These are phyloP conservation scores for Botrytis elliptica DNA, from an alignment of 2,329 filamentous ascomycete genomes.

Conservation along the genomic window DNA sequence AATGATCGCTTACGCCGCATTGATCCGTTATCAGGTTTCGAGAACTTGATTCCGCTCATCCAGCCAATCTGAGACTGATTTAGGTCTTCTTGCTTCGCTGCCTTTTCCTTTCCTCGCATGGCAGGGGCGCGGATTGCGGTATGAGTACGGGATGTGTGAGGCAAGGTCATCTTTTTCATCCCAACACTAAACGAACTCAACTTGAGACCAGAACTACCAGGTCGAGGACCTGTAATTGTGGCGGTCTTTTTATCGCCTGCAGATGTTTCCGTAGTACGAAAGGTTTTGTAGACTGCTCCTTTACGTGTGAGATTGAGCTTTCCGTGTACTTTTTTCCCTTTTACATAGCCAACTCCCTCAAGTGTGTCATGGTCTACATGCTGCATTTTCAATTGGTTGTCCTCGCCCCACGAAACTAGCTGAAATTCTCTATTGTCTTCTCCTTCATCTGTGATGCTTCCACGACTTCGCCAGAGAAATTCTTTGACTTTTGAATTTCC, in stretches of 20 bases:
- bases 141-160: constrained; percentile 33
- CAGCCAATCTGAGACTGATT: constrained; percentile 61
- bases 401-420: constrained; percentile 87
- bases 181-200: constrained; percentile 36
- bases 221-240: constrained; percentile 61
- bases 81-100: constrained; percentile 38
- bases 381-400: constrained; percentile 78
- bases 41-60: constrained; percentile 69
- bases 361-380: constrained; percentile 65
- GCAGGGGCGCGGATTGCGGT: constrained; percentile 34
- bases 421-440: constrained; percentile 87
- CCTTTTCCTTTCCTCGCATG: constrained; percentile 38
- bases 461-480: constrained; percentile 84
- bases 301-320: constrained; percentile 74
- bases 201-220: constrained; percentile 44
- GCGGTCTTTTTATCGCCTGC: constrained; percentile 57
- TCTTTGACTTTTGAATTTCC: constrained; percentile 73
- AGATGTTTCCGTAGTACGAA: constrained; percentile 67
- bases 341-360: constrained; percentile 68
- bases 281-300: constrained; percentile 82
- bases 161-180: constrained; percentile 47
- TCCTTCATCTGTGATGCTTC: constrained; percentile 61
- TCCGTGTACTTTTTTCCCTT: constrained; percentile 62
- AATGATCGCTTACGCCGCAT: constrained; percentile 27
- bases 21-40: constrained; percentile 36